Evolutionary conservation across 805 yeast genomes (phyloP).

Genomic region (Candida suzukii): DNA sequence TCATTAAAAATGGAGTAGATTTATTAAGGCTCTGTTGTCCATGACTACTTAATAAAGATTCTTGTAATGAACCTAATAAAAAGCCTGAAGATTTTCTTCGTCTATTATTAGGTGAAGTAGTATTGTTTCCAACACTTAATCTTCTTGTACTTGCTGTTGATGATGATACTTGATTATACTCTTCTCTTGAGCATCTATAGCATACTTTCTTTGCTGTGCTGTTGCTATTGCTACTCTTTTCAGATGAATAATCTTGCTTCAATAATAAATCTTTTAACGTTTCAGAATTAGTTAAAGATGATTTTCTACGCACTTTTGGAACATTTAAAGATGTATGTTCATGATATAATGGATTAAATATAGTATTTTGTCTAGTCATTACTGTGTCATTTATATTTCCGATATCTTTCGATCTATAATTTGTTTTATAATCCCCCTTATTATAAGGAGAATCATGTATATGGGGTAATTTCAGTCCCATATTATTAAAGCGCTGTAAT

Average conservation of each 20-base stretch:
- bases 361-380: neutral
- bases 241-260: neutral
- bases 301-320: conserved; percentile 13
- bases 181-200: conserved; percentile 1
- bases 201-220: neutral
- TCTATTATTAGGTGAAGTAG: neutral
- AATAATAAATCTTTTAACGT: neutral
- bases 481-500: no score
- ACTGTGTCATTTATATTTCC: neutral
- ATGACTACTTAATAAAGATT: conserved; percentile 14
- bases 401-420: neutral
- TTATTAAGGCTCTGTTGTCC: conserved; percentile 8
- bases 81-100: conserved; percentile 2
- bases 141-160: neutral
- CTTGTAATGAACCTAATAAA: conserved; percentile 10
- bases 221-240: neutral
- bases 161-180: neutral
- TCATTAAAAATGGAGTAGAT: conserved; percentile 18
- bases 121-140: neutral
- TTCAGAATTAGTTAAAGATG: conserved; percentile 9
- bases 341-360: no score
- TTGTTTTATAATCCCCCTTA: neutral
- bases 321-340: neutral
- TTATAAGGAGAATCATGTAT: no score
- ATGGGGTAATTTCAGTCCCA: no score